These are phyloP conservation scores for Leptomonas pyrrhocoris DNA, from an alignment of 208 protist genomes.

Conservation along the genomic window DNA sequence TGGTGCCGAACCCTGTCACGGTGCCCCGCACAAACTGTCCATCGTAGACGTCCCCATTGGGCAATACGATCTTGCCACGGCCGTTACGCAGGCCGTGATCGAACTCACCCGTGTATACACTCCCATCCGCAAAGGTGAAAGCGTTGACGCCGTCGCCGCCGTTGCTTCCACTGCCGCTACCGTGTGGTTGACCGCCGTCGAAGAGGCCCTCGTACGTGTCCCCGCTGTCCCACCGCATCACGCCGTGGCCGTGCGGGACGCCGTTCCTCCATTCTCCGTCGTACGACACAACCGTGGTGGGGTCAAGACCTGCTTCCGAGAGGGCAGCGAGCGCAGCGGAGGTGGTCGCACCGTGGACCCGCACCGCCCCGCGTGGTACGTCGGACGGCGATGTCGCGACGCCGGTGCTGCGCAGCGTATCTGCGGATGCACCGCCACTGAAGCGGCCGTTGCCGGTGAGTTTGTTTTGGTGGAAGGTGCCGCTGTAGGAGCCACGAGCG, in stretches of 20 bases:
- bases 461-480: slow-evolving; percentile 26
- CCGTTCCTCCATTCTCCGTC: slow-evolving; percentile 34
- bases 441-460: slow-evolving; percentile 44
- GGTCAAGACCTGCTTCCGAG: slow-evolving; percentile 4
- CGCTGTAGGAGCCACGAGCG: slow-evolving; percentile 30
- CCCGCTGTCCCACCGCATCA: slow-evolving; percentile 32
- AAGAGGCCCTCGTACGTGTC: slow-evolving; percentile 53
- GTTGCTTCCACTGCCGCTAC: too few relatives aligned
- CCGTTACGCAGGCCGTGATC: slow-evolving; percentile 53
- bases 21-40: slow-evolving; percentile 52
- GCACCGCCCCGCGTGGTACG: not conserved
- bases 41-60: slow-evolving; percentile 67
- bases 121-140: slow-evolving; percentile 48
- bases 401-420: slow-evolving; percentile 22
- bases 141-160: slow-evolving; percentile 9
- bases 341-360: not conserved
- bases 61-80: slow-evolving; percentile 43
- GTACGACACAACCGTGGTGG: slow-evolving; percentile 26
- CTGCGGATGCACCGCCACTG: not conserved
- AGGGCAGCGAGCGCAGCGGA: not conserved
- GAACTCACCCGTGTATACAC: slow-evolving; percentile 62
- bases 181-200: slow-evolving; percentile 37
- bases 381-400: slow-evolving; percentile 8
- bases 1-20: slow-evolving; percentile 52
- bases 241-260: slow-evolving; percentile 10